Conservation (phyloP, 1,284 basidiomycete species). For the Trichosporon sp. region DNA sequence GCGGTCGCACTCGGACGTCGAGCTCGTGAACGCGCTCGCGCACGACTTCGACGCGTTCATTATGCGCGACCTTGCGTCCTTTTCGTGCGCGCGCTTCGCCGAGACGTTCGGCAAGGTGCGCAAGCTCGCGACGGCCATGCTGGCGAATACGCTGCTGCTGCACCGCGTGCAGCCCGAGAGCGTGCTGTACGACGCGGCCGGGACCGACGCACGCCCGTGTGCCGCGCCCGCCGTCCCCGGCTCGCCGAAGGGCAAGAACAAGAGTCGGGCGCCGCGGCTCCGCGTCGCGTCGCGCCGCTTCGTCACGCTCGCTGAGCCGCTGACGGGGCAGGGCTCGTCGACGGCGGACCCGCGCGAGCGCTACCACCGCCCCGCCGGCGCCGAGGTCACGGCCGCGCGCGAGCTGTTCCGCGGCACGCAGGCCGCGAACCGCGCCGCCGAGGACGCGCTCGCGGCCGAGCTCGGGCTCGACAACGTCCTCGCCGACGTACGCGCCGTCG, state of each 20-base stretch:
- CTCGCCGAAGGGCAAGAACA: background rate
- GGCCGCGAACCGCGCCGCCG: background rate
- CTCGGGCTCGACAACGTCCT: conserved; percentile 19
- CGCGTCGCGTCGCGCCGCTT: conserved; percentile 22
- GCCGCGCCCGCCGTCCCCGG: conserved; percentile 6
- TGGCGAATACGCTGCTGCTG: conserved; percentile 21
- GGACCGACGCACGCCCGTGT: conserved; percentile 17
- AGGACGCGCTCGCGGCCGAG: conserved; percentile 12
- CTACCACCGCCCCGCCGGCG: conserved; percentile 19
- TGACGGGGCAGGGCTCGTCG: conserved; percentile 18
- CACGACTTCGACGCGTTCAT: conserved; percentile 18
- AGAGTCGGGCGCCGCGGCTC: conserved; percentile 16
- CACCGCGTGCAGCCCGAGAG: conserved; percentile 25
- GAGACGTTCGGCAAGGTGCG: conserved; percentile 11
- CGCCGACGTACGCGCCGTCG: conserved; percentile 50
- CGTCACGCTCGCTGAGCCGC: conserved; percentile 21
- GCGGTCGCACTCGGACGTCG: conserved; percentile 6
- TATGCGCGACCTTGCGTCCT: conserved; percentile 5
- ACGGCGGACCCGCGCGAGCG: conserved; percentile 20
- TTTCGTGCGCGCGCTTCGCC: conserved; percentile 7
- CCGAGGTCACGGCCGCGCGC: conserved; percentile 12
- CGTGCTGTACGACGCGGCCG: conserved; percentile 22
- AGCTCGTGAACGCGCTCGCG: conserved; percentile 13
- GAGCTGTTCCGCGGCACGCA: conserved; percentile 10
- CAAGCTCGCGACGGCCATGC: conserved; percentile 16